Conservation (phyloP, 768 basidiomycete genomes). For the Rhizopogon sp. region DNA sequence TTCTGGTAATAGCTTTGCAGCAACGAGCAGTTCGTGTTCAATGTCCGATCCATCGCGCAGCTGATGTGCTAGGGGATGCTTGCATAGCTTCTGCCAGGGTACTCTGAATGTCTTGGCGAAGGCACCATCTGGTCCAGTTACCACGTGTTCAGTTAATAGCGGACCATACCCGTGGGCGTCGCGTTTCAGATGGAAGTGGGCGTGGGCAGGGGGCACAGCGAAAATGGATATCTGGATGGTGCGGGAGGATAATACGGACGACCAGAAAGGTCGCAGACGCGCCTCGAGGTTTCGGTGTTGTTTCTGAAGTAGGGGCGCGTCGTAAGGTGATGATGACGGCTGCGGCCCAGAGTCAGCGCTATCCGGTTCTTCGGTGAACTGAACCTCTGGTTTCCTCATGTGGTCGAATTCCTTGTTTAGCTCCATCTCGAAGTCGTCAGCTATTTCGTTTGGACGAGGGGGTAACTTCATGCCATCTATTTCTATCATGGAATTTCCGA, state of each 20-base stretch:
- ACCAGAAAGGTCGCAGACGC: conserved; percentile 79
- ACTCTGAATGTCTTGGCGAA: conserved; percentile 64
- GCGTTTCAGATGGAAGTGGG: conserved; percentile 18
- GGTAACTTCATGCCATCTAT: conserved; percentile 42
- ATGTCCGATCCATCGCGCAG: conserved; percentile 34
- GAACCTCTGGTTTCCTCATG: conserved; percentile 11
- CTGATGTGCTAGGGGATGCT: conserved; percentile 44
- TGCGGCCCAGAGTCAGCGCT: conserved; percentile 6
- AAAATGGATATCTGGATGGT: conserved; percentile 61
- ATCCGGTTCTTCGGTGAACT: conserved; percentile 1
- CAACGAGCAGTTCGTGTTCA: conserved; percentile 48
- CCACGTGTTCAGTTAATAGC: conserved; percentile 43
- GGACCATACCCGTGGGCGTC: conserved; percentile 34
- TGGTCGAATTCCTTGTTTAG: conserved; percentile 46
- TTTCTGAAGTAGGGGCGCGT: conserved; percentile 36
- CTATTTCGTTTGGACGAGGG: conserved; percentile 53
- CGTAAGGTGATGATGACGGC: conserved; percentile 16
- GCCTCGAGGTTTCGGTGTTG: conserved; percentile 73
- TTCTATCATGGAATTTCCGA: conserved; percentile 15
- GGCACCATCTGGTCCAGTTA: conserved; percentile 64
- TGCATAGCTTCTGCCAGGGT: conserved; percentile 63
- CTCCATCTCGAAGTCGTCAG: conserved; percentile 52
- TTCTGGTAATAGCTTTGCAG: conserved; percentile 44
- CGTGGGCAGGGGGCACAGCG: conserved; percentile 16
- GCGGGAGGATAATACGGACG: conserved; percentile 60